Evolutionary conservation across 169 alveolate species (phyloP).

Genomic region (Plasmodium gallinaceum): DNA sequence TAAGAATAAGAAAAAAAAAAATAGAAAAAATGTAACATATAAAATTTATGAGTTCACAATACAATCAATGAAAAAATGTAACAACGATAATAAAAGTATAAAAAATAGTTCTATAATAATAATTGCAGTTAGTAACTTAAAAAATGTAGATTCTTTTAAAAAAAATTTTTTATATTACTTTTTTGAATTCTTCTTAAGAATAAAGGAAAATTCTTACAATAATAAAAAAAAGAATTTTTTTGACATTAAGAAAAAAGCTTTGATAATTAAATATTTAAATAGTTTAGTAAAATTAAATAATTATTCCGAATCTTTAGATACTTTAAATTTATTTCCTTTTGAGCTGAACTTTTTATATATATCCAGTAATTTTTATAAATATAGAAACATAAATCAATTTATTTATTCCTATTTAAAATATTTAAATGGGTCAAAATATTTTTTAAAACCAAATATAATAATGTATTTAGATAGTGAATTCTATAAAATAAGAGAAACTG

Average conservation of each 20-base stretch:
- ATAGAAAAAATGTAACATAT: not conserved
- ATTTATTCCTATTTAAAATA: conserved; percentile 36
- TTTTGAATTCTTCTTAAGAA: conserved; percentile 29
- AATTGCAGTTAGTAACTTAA: conserved; percentile 22
- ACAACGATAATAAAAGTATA: not conserved
- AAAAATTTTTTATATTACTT: conserved; percentile 13
- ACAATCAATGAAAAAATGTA: not conserved
- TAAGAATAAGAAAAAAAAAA: not conserved
- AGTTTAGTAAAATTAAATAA: not conserved
- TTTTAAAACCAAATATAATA: conserved; percentile 1
- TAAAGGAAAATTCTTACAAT: not conserved
- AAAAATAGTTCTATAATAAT: conserved; percentile 16
- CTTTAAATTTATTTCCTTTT: conserved; percentile 6
- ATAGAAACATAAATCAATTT: conserved; percentile 16
- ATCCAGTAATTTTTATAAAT: conserved; percentile 26
- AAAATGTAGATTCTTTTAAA: not conserved
- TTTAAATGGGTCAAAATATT: conserved; percentile 7
- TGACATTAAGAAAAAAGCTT: not conserved
- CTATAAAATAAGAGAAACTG: conserved; percentile 35
- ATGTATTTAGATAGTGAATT: conserved; percentile 30
- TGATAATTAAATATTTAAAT: conserved; percentile 35
- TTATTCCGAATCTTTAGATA: not conserved
- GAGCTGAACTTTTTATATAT: conserved; percentile 38
- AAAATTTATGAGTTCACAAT: not conserved
- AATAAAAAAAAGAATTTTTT: not conserved